Percentiles rank a stretch among this genome's conserved stretches.
phyloP scores from a whole-genome alignment of 495 filamentous ascomycete species.

The Penicillium canariense region DNA sequence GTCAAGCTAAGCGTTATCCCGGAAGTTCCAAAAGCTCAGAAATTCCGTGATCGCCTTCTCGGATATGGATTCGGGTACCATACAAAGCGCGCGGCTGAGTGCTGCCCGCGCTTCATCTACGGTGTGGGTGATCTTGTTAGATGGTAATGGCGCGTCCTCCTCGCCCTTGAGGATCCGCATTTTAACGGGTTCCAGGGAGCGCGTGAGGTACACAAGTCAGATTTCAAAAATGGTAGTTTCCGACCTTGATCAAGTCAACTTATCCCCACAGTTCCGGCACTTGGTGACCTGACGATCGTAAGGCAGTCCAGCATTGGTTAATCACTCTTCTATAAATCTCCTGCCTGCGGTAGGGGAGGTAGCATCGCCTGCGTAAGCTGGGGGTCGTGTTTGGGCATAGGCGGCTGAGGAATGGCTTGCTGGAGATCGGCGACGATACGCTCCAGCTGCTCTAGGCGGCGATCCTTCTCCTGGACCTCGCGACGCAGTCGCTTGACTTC shows the following conservation, averaged over 20 bases:
- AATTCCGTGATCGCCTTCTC: too few relatives aligned
- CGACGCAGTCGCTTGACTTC: constrained; percentile 56
- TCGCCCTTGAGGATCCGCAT: neutral
- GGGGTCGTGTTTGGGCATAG: constrained; percentile 16
- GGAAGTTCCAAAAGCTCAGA: too few relatives aligned
- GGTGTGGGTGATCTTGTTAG: neutral
- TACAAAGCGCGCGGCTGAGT: too few relatives aligned
- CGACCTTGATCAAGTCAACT: too few relatives aligned
- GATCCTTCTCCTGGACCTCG: constrained; percentile 55
- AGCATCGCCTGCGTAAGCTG: constrained; percentile 18
- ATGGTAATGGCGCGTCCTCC: neutral
- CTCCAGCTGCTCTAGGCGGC: constrained; percentile 45
- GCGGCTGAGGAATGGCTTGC: constrained; percentile 39
- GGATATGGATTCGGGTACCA: too few relatives aligned
- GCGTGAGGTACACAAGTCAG: neutral
- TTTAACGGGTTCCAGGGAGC: neutral
- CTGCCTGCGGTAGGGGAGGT: constrained; percentile 16
- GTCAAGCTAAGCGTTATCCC: too few relatives aligned
- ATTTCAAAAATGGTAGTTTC: too few relatives aligned
- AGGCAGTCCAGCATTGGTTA: too few relatives aligned
- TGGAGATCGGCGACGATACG: constrained; percentile 44
- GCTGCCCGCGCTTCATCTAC: too few relatives aligned
- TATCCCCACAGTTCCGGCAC: too few relatives aligned
- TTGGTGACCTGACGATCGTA: too few relatives aligned
- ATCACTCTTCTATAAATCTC: too few relatives aligned